Base-by-base conservation (phyloP, 805 yeast genomes). In the Zygoascus tannicola region DNA sequence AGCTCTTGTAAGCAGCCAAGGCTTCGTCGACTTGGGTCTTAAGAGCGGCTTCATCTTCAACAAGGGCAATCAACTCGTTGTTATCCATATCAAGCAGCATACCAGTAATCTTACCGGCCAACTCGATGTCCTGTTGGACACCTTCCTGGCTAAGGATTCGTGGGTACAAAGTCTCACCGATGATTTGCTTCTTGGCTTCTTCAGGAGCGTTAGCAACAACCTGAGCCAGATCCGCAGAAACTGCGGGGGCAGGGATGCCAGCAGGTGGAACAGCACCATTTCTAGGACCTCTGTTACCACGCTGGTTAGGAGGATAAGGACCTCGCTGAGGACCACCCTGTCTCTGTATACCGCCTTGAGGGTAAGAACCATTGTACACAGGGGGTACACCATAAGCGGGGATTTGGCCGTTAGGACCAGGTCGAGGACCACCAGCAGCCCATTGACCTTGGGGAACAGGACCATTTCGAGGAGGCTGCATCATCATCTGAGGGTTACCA, bases 51-150 rank as follows among this genome's bases (percentile, higher is more conserved):
- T 86, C 95, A 65, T 88, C 92, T 63, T 85, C 94, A 66, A 86
- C 78, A 66, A 90, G 75, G 50, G 83, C 82, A 61, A 88, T 70
- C 58, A 92, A 84, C 71, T 90, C 96, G 60, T 78, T 78, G 69
- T 84, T 85, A 63, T 87, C 94, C 79, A 90, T 80, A 65, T 88
- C 96, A 63, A 92, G 78, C 74, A 92, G 79, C 97, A 92, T 92
- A 74, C 97, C 96, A n/a, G 53, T 92, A 66, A 92, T 85, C 75
- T 88, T 90, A 72, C 96, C 95, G 56, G 97, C 97, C 61, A 95
- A 86, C 70, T 87, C 95, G 47, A 82, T 83, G 63, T 87, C 94
- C 30, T 26, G 30, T 58, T 80, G 79, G 59, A 88, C 85, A 71
- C 83, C 83, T 61, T 85, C 87, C 51, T 85, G 79, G 55, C 87